Evolutionary conservation across 352 stramenopile genomes (phyloP), one percentile per base, ranked within the genome.

Genomic region (Globisporangium yorkense): DNA sequence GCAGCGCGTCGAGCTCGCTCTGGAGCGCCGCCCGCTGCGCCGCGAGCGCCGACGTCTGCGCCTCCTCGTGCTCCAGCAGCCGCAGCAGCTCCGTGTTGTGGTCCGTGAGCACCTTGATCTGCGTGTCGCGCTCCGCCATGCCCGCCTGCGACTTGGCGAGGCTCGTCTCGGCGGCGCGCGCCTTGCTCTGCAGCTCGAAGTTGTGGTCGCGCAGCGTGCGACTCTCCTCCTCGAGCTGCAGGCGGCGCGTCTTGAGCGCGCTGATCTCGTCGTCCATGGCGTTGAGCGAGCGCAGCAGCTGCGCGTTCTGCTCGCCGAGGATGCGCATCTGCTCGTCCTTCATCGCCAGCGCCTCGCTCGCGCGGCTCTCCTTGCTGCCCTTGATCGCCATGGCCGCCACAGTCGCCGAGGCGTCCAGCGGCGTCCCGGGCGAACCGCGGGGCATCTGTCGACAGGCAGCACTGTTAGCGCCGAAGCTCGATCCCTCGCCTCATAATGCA

Each of bases 241-340:
- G 57, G 31, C 80, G 85, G 29, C 72, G 57, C 62, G 78, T 69
- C 63, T 88, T 87, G 48, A 89, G 67, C 27, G 72, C 45, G 10
- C 69, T 60, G 50, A 89, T 80, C 66, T 92, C 80, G 59, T 92
- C 80, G 68, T 94, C 80, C 73, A 92, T 86, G 44, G 83, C 65
- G 66, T 97, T 94, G 33, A 98, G 77, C 21, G 82, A 95, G 13
- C 71, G 72, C 37, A 98, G 68, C 46, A 98, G 58, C 54, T 94
- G 80, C 10, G 75, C 73, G 63, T 97, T 98, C 67, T 98, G 92
- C 50, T 97, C 86, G 39, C 88, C 90, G n/a, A 98, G 75, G 57
- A 98, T 97, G 50, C 88, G 80, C 68, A 98, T 74, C 66, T 98
- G 94, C 69, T 98, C 91, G 71, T 98, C 93, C 66, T 98, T 98